Evolutionary conservation across 345 rosid species (phyloP).

Genomic region (Raphanus sativus): DNA sequence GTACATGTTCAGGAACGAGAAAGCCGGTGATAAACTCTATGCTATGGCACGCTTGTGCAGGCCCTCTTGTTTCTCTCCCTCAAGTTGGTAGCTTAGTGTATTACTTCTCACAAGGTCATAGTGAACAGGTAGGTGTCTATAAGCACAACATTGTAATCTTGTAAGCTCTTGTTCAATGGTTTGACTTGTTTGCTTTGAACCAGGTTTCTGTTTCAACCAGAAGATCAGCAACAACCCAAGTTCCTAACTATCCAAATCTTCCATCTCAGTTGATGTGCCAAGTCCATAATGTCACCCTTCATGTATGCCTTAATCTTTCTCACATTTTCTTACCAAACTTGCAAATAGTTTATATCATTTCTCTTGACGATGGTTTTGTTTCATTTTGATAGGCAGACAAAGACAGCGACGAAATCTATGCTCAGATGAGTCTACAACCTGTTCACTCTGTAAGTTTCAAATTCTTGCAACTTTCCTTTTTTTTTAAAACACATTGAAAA

Average conservation of each 20-base stretch:
- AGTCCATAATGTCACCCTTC: conserved; percentile 87
- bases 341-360: background rate
- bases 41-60: conserved; percentile 99
- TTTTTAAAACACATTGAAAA: background rate
- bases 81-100: conserved; percentile 91
- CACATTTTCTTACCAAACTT: background rate
- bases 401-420: conserved; percentile 92
- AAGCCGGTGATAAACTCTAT: conserved; percentile 72
- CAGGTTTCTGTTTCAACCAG: conserved; percentile 94
- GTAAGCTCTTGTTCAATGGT: background rate
- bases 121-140: conserved; percentile 86
- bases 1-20: conserved; percentile 45
- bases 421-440: conserved; percentile 97
- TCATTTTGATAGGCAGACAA: conserved; percentile 69
- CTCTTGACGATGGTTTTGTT: conserved; percentile 2
- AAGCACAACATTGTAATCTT: background rate
- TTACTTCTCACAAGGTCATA: conserved; percentile 98
- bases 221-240: conserved; percentile 80
- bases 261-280: conserved; percentile 95
- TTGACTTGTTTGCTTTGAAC: background rate
- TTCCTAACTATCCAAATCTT: conserved; percentile 94
- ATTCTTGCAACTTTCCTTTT: background rate
- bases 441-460: conserved; percentile 68
- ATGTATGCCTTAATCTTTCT: conserved; percentile 47
- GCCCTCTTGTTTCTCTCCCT: conserved; percentile 93